phyloP scores from a whole-genome alignment of 2,329 filamentous ascomycete species.

The Ambrosiella cleistominuta region DNA sequence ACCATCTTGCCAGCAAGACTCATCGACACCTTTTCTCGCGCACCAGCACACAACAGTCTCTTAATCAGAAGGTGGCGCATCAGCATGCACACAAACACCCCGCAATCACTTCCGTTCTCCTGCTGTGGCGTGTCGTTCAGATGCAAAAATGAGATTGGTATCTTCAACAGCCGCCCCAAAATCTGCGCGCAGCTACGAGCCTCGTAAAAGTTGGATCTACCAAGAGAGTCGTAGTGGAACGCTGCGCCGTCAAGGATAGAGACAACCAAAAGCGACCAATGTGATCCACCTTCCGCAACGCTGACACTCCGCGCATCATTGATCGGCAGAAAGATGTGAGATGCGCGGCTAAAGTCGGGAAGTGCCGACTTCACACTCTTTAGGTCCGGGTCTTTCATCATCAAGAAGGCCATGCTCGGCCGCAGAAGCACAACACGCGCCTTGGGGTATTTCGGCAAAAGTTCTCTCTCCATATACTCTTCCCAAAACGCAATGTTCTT shows the following conservation, averaged over 20 bases:
- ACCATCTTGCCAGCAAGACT: conserved; percentile 73
- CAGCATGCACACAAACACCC: conserved; percentile 84
- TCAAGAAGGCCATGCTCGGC: conserved; percentile 80
- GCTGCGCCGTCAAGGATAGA: conserved; percentile 75
- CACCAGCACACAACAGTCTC: conserved; percentile 60
- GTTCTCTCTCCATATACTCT: conserved; percentile 87
- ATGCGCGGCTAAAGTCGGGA: conserved; percentile 62
- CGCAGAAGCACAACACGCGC: conserved; percentile 80
- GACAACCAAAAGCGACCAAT: conserved; percentile 89
- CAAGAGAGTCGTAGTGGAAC: conserved; percentile 90
- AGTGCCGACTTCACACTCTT: conserved; percentile 46
- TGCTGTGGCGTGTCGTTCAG: conserved; percentile 78
- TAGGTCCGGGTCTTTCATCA: conserved; percentile 54
- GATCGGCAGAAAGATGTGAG: conserved; percentile 89
- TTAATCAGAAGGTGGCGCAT: conserved; percentile 90
- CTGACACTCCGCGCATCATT: conserved; percentile 69
- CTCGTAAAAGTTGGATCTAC: conserved; percentile 56
- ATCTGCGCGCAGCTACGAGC: conserved; percentile 53
- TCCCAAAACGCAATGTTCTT: conserved; percentile 96
- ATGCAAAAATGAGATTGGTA: conserved; percentile 56
- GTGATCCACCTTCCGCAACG: conserved; percentile 72
- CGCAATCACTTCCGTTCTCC: conserved; percentile 83
- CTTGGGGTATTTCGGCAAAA: conserved; percentile 60
- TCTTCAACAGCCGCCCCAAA: conserved; percentile 49
- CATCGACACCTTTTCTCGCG: conserved; percentile 81